Conservation (phyloP, 495 filamentous ascomycete species). For the Podospora conica region DNA sequence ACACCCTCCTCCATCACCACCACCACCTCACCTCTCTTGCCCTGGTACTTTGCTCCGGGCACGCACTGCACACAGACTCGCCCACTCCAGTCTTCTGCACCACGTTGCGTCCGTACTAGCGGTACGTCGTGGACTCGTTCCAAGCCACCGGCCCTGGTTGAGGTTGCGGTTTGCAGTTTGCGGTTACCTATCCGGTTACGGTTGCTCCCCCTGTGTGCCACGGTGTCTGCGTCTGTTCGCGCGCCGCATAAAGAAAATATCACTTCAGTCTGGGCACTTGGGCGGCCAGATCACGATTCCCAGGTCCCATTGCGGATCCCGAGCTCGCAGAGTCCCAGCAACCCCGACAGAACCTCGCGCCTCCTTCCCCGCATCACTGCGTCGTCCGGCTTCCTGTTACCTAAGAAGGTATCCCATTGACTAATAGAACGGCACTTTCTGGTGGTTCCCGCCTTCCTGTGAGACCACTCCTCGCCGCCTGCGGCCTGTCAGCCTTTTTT, state of each 20-base stretch:
- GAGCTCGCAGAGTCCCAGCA: conserved; percentile 15
- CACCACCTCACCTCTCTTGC: background rate
- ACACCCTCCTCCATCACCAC: background rate
- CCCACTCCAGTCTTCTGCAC: background rate
- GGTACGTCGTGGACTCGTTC: background rate
- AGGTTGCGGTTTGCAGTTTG: background rate
- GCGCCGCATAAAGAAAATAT: background rate
- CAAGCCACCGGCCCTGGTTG: background rate
- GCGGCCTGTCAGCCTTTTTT: conserved; percentile 6
- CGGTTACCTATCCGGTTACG: too few relatives aligned
- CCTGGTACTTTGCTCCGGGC: background rate
- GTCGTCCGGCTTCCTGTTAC: conserved; percentile 38
- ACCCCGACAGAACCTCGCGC: background rate
- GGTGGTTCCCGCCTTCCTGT: conserved; percentile 15
- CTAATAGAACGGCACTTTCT: conserved; percentile 42
- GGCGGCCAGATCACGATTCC: conserved; percentile 14
- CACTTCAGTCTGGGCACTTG: background rate
- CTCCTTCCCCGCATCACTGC: conserved; percentile 40
- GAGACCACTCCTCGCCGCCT: conserved; percentile 18
- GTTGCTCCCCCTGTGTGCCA: background rate
- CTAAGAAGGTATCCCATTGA: conserved; percentile 41
- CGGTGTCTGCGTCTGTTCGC: background rate
- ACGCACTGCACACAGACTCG: background rate
- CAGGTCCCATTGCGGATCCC: conserved; percentile 16
- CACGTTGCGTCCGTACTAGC: background rate